Conservation (phyloP, 2,329 filamentous ascomycete genomes). For the Pseudogymnoascus verrucosus region DNA sequence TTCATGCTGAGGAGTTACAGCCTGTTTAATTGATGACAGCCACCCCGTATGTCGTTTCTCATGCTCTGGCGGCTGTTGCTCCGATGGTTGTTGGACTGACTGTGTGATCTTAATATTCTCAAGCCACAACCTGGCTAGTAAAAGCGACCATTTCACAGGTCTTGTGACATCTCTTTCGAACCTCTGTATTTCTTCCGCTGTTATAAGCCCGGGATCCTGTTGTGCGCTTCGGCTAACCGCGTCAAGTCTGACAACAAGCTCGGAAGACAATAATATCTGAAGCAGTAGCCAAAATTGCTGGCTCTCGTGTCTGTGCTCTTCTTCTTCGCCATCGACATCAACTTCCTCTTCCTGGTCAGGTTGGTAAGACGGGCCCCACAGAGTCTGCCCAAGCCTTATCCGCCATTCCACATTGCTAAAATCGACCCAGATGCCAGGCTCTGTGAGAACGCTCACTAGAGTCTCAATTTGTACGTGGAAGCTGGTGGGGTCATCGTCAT, state of each 20-base stretch:
- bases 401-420: conserved; percentile 69
- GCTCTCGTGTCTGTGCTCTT: conserved; percentile 35
- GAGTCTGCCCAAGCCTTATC: conserved; percentile 61
- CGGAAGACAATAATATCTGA: conserved; percentile 56
- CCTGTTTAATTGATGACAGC: background rate
- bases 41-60: background rate
- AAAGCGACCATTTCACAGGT: conserved; percentile 59
- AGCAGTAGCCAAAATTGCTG: conserved; percentile 61
- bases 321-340: conserved; percentile 41
- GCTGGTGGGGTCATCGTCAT: conserved; percentile 51
- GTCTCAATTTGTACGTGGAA: conserved; percentile 63
- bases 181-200: conserved; percentile 47
- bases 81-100: background rate
- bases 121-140: conserved; percentile 58
- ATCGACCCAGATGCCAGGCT: conserved; percentile 64
- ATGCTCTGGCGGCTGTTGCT: background rate
- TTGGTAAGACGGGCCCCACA: conserved; percentile 52
- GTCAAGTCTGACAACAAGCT: conserved; percentile 57
- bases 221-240: conserved; percentile 54
- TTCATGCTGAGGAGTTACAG: conserved; percentile 11
- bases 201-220: conserved; percentile 42
- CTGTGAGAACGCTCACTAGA: conserved; percentile 55
- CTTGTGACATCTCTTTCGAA: conserved; percentile 55
- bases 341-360: conserved; percentile 43
- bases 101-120: conserved; percentile 52